These are phyloP conservation scores for Colletotrichum endophyticum DNA, from an alignment of 2,329 filamentous ascomycete species.

Conservation along the genomic window DNA sequence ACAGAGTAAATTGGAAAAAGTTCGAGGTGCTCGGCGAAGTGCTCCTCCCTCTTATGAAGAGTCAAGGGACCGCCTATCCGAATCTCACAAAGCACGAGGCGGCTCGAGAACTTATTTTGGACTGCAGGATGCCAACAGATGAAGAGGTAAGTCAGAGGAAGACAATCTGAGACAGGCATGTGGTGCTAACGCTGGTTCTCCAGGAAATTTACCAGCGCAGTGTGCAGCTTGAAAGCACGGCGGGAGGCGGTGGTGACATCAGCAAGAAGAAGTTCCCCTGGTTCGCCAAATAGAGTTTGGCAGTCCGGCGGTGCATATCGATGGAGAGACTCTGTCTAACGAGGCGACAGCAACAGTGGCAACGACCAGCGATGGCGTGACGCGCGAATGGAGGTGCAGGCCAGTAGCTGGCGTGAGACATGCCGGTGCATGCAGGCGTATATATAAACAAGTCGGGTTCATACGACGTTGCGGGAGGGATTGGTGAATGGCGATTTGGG, in stretches of 20 bases:
- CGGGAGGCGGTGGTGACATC: conserved; percentile 49
- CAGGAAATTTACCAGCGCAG: conserved; percentile 71
- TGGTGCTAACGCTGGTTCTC: conserved; percentile 26
- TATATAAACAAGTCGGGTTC: conserved; percentile 10
- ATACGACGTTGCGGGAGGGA: conserved; percentile 7
- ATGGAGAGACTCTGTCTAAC: background rate
- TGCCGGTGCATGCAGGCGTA: conserved; percentile 9
- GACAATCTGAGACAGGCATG: background rate
- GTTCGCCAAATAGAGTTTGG: conserved; percentile 56
- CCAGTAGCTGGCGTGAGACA: background rate
- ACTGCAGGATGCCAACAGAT: conserved; percentile 81
- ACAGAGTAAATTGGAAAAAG: conserved; percentile 96
- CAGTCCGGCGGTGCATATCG: background rate
- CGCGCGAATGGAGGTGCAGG: background rate
- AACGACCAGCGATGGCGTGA: background rate
- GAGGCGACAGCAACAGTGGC: background rate
- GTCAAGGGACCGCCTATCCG: conserved; percentile 83
- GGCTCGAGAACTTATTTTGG: conserved; percentile 77
- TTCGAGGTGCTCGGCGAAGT: conserved; percentile 97
- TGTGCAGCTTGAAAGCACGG: conserved; percentile 59
- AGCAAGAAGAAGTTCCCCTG: conserved; percentile 71
- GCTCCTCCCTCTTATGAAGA: conserved; percentile 87
- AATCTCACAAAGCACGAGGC: conserved; percentile 73
- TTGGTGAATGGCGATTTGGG: conserved; percentile 15
- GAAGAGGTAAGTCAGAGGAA: conserved; percentile 73